A percentile compares a stretch with the other conserved stretches of the same genome.
These are phyloP conservation scores for Cystoderma amianthinum DNA, from an alignment of 768 basidiomycete species.

Conservation along the genomic window DNA sequence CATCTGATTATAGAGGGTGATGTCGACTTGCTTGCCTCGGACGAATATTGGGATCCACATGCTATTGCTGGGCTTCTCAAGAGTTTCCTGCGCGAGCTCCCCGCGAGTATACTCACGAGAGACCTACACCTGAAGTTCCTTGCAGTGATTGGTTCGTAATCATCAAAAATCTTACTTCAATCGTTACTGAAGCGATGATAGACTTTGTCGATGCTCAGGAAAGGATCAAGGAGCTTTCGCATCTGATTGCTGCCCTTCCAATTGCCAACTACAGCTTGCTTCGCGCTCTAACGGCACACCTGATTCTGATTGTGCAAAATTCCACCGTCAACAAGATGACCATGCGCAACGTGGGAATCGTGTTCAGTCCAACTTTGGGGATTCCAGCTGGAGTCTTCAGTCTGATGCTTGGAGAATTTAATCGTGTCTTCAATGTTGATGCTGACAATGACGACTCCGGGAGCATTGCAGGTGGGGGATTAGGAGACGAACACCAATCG, in stretches of 20 bases:
- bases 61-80: slow-evolving; percentile 95
- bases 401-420: slow-evolving; percentile 90
- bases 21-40: slow-evolving; percentile 77
- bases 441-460: slow-evolving; percentile 27
- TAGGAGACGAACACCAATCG: slow-evolving; percentile 19
- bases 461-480: slow-evolving; percentile 16
- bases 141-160: slow-evolving; percentile 80
- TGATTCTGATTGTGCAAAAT: slow-evolving; percentile 93
- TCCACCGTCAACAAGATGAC: slow-evolving; percentile 94
- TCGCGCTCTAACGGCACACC: slow-evolving; percentile 89
- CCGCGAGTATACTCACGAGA: slow-evolving; percentile 85
- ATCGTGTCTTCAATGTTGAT: slow-evolving; percentile 86
- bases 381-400: slow-evolving; percentile 98
- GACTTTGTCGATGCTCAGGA: slow-evolving; percentile 88
- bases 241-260: slow-evolving; percentile 82
- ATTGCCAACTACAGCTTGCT: slow-evolving; percentile 91
- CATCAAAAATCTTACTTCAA: slow-evolving; percentile 2
- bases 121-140: slow-evolving; percentile 90
- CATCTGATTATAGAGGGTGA: slow-evolving; percentile 73
- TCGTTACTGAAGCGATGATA: slow-evolving; percentile 20
- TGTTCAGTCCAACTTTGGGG: slow-evolving; percentile 94
- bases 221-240: slow-evolving; percentile 79
- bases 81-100: slow-evolving; percentile 87
- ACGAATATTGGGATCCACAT: slow-evolving; percentile 97
- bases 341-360: slow-evolving; percentile 96